Evolutionary conservation across 805 yeast species (phyloP).

Genomic region (Grigorovia humatica): DNA sequence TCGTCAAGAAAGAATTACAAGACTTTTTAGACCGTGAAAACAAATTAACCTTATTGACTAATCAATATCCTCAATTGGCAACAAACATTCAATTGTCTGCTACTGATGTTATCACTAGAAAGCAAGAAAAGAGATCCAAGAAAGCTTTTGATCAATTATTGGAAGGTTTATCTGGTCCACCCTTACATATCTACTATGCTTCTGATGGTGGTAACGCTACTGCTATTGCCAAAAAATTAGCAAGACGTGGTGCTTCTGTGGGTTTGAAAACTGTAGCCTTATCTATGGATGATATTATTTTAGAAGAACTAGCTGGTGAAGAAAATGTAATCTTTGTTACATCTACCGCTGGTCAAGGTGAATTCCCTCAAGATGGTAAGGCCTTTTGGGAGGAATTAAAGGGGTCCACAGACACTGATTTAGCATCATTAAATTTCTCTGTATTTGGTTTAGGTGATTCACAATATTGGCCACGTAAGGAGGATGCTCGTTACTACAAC

Average conservation of each 20-base stretch:
- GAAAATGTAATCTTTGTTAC: constrained; percentile 61
- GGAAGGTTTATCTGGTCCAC: constrained; percentile 88
- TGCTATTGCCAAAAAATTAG: constrained; percentile 65
- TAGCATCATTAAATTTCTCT: constrained; percentile 48
- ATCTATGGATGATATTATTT: constrained; percentile 54
- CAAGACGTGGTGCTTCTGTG: constrained; percentile 68
- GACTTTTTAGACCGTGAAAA: constrained; percentile 85
- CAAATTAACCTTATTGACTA: constrained; percentile 65
- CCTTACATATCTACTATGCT: constrained; percentile 74
- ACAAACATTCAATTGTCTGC: constrained; percentile 57
- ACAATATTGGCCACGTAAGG: constrained; percentile 94
- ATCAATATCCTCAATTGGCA: constrained; percentile 62
- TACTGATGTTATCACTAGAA: constrained; percentile 48
- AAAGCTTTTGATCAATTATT: constrained; percentile 66
- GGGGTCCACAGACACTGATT: constrained; percentile 41
- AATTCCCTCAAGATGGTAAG: constrained; percentile 70
- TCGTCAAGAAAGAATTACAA: constrained; percentile 63
- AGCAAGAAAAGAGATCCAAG: constrained; percentile 59
- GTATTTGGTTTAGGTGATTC: constrained; percentile 93
- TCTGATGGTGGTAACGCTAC: constrained; percentile 91
- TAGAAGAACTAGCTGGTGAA: constrained; percentile 61
- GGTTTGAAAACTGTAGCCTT: constrained; percentile 48
- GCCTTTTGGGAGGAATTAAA: constrained; percentile 67
- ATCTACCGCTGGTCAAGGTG: constrained; percentile 95
- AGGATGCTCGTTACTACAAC: constrained; percentile 87